Conservation (phyloP, 305 asterid species). For the Fraxinus greggii region DNA sequence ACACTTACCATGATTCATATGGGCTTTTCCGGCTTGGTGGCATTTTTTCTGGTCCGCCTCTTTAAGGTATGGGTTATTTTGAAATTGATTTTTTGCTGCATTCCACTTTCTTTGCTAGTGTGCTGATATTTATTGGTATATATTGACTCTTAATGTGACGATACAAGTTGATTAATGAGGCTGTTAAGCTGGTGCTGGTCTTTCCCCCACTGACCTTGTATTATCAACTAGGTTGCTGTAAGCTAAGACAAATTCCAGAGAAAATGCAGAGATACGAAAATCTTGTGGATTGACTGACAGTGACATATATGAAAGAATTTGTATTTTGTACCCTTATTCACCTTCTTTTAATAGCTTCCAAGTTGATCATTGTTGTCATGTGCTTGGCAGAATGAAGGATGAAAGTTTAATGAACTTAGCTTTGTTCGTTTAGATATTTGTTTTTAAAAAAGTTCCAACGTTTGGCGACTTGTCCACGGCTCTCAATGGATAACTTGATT, state of each 20-base stretch:
- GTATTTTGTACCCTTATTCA: background rate
- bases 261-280: background rate
- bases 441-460: background rate
- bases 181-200: slow-evolving; percentile 11
- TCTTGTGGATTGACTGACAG: slow-evolving; percentile 1
- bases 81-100: slow-evolving; percentile 18
- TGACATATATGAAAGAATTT: background rate
- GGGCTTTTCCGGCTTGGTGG: slow-evolving; percentile 96
- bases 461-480: background rate
- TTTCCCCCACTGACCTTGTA: slow-evolving; percentile 4
- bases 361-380: background rate
- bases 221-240: slow-evolving; percentile 3
- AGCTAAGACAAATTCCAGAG: background rate
- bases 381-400: background rate
- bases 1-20: slow-evolving; percentile 98
- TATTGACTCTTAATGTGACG: slow-evolving; percentile 3
- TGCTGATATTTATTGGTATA: slow-evolving; percentile 13
- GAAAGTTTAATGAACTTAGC: background rate
- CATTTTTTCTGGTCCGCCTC: slow-evolving; percentile 83
- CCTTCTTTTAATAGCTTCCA: background rate
- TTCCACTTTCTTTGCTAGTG: background rate
- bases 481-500: background rate
- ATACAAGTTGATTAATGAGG: slow-evolving; percentile 17
- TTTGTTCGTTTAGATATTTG: background rate
- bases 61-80: slow-evolving; percentile 58